Evolutionary conservation across 1,139 yeast species (phyloP).

Genomic region (Zygotorulaspora mrakii): DNA sequence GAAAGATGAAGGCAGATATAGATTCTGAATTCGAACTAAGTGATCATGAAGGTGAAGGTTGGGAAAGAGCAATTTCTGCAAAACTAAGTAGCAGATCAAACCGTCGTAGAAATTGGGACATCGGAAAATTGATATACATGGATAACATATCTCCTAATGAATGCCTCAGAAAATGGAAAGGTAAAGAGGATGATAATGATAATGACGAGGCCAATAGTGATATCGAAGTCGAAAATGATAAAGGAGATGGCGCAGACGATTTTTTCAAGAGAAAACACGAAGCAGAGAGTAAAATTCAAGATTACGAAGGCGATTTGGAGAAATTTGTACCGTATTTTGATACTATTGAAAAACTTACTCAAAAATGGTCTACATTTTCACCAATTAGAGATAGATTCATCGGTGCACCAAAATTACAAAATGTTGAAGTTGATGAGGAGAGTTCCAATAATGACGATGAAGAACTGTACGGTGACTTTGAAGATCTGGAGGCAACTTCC

Average conservation of each 20-base stretch:
- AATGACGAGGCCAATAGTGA: slow-evolving; percentile 43
- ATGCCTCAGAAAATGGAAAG: slow-evolving; percentile 71
- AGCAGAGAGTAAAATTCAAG: slow-evolving; percentile 19
- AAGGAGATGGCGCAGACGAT: slow-evolving; percentile 43
- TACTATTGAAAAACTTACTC: slow-evolving; percentile 47
- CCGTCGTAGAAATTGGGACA: slow-evolving; percentile 59
- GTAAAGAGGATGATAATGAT: slow-evolving; percentile 45
- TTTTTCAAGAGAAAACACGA: slow-evolving; percentile 57
- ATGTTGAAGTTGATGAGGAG: slow-evolving; percentile 40
- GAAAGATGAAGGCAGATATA: slow-evolving; percentile 39
- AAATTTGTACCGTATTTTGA: slow-evolving; percentile 41
- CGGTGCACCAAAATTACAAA: slow-evolving; percentile 54
- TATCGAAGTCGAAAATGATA: slow-evolving; percentile 54
- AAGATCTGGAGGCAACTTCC: slow-evolving; percentile 60
- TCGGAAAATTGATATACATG: slow-evolving; percentile 75
- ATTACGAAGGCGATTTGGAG: slow-evolving; percentile 33
- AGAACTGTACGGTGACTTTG: slow-evolving; percentile 73
- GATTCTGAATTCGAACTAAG: slow-evolving; percentile 49
- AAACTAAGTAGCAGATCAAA: slow-evolving; percentile 43
- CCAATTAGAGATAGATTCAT: slow-evolving; percentile 57
- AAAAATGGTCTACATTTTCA: slow-evolving; percentile 50
- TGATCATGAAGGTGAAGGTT: slow-evolving; percentile 45
- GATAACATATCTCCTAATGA: slow-evolving; percentile 71
- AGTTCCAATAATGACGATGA: slow-evolving; percentile 44
- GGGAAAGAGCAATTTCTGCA: slow-evolving; percentile 45